phyloP scores from a whole-genome alignment of 2,329 filamentous ascomycete genomes.

The Colletotrichum aenigma region DNA sequence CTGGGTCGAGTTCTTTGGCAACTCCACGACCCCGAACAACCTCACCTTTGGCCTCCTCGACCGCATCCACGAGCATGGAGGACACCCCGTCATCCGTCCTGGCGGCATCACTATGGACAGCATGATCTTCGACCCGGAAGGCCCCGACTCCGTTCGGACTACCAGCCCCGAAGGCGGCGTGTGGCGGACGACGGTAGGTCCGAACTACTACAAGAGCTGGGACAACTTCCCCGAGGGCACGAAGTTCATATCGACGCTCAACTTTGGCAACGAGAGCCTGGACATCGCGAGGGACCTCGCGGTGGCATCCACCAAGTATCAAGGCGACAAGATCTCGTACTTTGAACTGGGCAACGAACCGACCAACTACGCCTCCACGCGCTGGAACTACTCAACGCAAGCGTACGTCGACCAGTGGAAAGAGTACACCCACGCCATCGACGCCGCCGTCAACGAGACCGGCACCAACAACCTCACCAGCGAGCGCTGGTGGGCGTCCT shows the following conservation, averaged over 20 bases:
- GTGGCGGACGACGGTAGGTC: conserved; percentile 5
- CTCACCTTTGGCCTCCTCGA: conserved; percentile 18
- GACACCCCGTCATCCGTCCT: conserved; percentile 16
- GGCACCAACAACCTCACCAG: neutral
- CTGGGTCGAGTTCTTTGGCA: conserved; percentile 23
- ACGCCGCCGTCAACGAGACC: conserved; percentile 6
- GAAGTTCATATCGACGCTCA: conserved; percentile 21
- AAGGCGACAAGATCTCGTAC: conserved; percentile 17
- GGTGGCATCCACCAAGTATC: conserved; percentile 11
- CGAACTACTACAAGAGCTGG: conserved; percentile 8
- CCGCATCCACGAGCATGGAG: conserved; percentile 16
- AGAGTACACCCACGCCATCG: neutral
- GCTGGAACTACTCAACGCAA: conserved; percentile 18
- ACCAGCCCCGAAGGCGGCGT: conserved; percentile 16
- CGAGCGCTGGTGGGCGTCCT: conserved; percentile 23
- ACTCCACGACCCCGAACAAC: conserved; percentile 14
- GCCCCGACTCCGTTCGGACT: conserved; percentile 17
- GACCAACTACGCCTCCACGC: conserved; percentile 7
- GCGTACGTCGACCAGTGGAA: conserved; percentile 18
- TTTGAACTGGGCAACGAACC: conserved; percentile 24
- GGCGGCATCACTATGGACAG: conserved; percentile 25
- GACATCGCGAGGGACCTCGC: conserved; percentile 21
- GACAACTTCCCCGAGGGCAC: conserved; percentile 21
- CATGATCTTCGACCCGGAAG: conserved; percentile 20
- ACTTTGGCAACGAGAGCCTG: conserved; percentile 22